Conservation (phyloP, 768 basidiomycete genomes). For the Boletus patriciae region DNA sequence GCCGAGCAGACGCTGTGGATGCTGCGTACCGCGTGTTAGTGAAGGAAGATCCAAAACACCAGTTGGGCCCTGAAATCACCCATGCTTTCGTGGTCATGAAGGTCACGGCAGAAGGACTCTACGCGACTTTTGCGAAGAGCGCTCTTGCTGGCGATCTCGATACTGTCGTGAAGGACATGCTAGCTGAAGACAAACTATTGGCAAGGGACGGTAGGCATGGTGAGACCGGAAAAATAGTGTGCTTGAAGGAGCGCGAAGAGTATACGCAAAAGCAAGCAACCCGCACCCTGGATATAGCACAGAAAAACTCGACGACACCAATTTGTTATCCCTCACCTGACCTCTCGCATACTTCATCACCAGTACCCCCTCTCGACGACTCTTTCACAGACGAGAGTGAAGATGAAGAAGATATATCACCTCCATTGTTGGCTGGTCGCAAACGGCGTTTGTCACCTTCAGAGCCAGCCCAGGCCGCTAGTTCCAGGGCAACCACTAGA, state of each 20-base stretch:
- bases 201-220: background rate
- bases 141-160: slow-evolving; percentile 31
- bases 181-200: slow-evolving; percentile 1
- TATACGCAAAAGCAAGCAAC: background rate
- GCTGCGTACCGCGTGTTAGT: slow-evolving; percentile 27
- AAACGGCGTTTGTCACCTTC: slow-evolving; percentile 14
- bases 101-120: slow-evolving; percentile 27
- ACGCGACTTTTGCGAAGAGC: slow-evolving; percentile 28
- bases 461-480: background rate
- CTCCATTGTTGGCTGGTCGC: slow-evolving; percentile 7
- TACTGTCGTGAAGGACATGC: slow-evolving; percentile 31
- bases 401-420: slow-evolving; percentile 8
- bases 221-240: background rate
- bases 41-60: slow-evolving; percentile 9
- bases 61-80: background rate
- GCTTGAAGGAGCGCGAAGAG: background rate
- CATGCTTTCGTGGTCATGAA: slow-evolving; percentile 35
- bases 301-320: background rate
- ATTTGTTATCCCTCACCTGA: slow-evolving; percentile 7
- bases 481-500: background rate
- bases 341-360: background rate
- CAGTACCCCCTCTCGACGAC: slow-evolving; percentile 3
- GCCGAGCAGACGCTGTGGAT: slow-evolving; percentile 23
- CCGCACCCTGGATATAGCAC: background rate
- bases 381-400: slow-evolving; percentile 15